A percentile compares a stretch with the other conserved stretches of the same genome.
Evolutionary conservation across 352 stramenopile genomes (phyloP).

Genomic region (Globisporangium mamillatum): DNA sequence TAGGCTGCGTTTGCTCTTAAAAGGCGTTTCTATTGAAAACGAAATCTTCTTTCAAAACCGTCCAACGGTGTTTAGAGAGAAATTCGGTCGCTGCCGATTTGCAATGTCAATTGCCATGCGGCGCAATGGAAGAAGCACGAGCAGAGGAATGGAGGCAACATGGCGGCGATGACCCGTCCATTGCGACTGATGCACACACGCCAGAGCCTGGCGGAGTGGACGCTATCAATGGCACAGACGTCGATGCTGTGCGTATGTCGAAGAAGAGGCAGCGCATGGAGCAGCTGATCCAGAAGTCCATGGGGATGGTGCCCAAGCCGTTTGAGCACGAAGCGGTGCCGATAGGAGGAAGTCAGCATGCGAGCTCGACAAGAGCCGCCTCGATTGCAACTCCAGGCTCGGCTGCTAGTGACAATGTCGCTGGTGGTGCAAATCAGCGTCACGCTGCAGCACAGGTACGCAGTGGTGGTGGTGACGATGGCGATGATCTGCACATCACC

Average conservation of each 20-base stretch:
- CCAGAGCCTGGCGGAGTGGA: not conserved
- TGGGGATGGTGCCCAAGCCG: constrained; percentile 25
- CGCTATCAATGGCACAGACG: not conserved
- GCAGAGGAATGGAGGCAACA: not conserved
- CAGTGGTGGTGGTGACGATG: too few relatives aligned
- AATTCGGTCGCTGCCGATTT: too few relatives aligned
- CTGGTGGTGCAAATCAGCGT: not conserved
- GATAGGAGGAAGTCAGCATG: not conserved
- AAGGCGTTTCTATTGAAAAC: too few relatives aligned
- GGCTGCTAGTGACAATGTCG: too few relatives aligned
- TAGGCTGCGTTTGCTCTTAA: not conserved
- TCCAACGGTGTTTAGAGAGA: too few relatives aligned
- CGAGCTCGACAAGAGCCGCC: constrained; percentile 6
- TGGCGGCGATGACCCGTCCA: not conserved
- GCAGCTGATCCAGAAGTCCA: constrained; percentile 46
- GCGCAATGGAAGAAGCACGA: not conserved
- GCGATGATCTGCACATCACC: not conserved
- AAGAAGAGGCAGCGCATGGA: constrained; percentile 61
- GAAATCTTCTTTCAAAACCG: too few relatives aligned
- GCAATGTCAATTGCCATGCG: not conserved
- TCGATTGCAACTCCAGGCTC: not conserved
- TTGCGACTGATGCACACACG: not conserved
- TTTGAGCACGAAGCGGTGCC: constrained; percentile 7
- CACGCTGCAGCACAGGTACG: not conserved
- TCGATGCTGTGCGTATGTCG: not conserved